These are phyloP conservation scores for Astraeus odoratus DNA, from an alignment of 768 basidiomycete species.

Conservation along the genomic window DNA sequence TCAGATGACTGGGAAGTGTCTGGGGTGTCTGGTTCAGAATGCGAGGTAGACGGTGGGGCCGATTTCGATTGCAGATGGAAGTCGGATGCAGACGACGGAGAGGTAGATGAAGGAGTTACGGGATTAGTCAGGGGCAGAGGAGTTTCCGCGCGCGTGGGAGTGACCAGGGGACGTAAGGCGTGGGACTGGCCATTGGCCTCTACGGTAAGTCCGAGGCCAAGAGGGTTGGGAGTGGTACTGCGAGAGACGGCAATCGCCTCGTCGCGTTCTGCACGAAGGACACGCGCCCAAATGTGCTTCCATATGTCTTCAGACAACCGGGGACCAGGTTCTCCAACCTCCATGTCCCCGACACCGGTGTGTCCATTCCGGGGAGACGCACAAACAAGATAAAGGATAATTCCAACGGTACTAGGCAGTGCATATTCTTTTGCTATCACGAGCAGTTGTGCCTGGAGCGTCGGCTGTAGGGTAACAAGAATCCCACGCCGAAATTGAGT, in stretches of 20 bases:
- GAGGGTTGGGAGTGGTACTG: conserved; percentile 32
- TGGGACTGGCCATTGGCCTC: conserved; percentile 27
- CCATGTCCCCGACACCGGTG: conserved; percentile 22
- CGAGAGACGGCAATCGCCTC: conserved; percentile 27
- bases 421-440: conserved; percentile 94
- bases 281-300: conserved; percentile 78
- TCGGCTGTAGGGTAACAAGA: conserved; percentile 81
- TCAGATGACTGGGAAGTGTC: conserved; percentile 40
- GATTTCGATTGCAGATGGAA: conserved; percentile 42
- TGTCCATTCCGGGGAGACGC: conserved; percentile 20
- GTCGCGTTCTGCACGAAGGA: conserved; percentile 55
- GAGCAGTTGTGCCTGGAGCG: conserved; percentile 71
- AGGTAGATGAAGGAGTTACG: conserved; percentile 36
- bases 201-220: conserved; percentile 39
- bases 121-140: conserved; percentile 26
- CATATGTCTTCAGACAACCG: conserved; percentile 83
- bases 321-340: conserved; percentile 61
- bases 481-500: conserved; percentile 76
- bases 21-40: conserved; percentile 45
- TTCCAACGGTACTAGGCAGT: conserved; percentile 76
- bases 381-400: conserved; percentile 75
- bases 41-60: conserved; percentile 37
- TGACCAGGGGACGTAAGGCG: conserved; percentile 40
- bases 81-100: conserved; percentile 49
- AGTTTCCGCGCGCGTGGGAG: conserved; percentile 33